These are phyloP conservation scores for Mycosphaerella sp. DNA, from an alignment of 2,329 filamentous ascomycete genomes.

Conservation along the genomic window DNA sequence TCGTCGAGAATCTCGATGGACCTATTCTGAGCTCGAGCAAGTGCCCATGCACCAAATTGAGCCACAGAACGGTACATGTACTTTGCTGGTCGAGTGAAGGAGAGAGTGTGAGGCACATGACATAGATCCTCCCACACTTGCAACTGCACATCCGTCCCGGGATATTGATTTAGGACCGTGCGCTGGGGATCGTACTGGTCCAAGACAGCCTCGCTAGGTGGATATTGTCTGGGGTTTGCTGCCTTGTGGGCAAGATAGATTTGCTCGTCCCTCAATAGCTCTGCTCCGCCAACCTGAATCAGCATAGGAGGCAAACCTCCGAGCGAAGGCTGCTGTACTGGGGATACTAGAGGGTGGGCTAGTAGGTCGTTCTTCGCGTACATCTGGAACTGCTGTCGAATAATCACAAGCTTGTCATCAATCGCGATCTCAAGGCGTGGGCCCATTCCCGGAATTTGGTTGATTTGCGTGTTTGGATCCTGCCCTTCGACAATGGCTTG, in stretches of 20 bases:
- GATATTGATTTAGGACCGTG: slow-evolving; percentile 55
- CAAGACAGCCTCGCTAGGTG: slow-evolving; percentile 58
- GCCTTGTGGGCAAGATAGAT: slow-evolving; percentile 94
- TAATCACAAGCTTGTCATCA: slow-evolving; percentile 61
- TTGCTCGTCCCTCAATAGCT: slow-evolving; percentile 87
- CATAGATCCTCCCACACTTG: slow-evolving; percentile 96
- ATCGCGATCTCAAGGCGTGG: slow-evolving; percentile 58
- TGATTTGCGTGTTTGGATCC: slow-evolving; percentile 18
- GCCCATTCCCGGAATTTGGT: slow-evolving; percentile 23
- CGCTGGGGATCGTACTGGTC: slow-evolving; percentile 55
- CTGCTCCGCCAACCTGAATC: slow-evolving; percentile 80
- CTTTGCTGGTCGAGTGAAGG: slow-evolving; percentile 91
- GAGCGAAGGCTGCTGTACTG: slow-evolving; percentile 77
- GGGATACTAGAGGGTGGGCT: slow-evolving; percentile 82
- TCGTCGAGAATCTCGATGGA: slow-evolving; percentile 77
- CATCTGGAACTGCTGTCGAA: slow-evolving; percentile 91
- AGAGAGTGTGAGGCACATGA: slow-evolving; percentile 86
- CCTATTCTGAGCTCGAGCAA: slow-evolving; percentile 72
- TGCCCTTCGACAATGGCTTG: slow-evolving; percentile 8
- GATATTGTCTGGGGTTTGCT: slow-evolving; percentile 71
- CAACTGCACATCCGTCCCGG: slow-evolving; percentile 83
- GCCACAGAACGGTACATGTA: slow-evolving; percentile 90
- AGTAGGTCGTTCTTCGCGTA: slow-evolving; percentile 78
- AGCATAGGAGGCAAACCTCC: slow-evolving; percentile 84
- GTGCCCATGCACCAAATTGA: slow-evolving; percentile 87